Evolutionary conservation across 2,329 filamentous ascomycete genomes (phyloP).

Genomic region (Fusarium napiforme): DNA sequence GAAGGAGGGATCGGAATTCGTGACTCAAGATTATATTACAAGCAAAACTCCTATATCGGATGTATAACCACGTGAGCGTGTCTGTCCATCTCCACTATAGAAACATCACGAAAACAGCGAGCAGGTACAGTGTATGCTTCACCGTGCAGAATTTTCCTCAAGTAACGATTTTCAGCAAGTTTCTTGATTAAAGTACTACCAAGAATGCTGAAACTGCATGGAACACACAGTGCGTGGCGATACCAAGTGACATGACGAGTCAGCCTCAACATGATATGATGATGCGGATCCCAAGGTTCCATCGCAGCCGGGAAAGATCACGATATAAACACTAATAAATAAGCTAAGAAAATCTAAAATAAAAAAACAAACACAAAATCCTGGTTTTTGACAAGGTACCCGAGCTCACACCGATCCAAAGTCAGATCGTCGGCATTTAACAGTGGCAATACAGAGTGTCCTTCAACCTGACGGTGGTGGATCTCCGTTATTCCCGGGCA

Average conservation of each 20-base stretch:
- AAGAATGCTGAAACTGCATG: accelerated
- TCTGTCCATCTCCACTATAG: neutral
- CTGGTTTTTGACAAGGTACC: neutral
- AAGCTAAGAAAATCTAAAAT: neutral
- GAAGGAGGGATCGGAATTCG: no score
- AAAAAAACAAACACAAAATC: neutral
- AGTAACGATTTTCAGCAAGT: accelerated
- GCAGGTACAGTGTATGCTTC: neutral
- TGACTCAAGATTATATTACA: neutral
- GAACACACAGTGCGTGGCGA: neutral
- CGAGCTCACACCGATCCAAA: neutral
- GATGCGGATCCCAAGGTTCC: neutral
- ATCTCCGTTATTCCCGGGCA: neutral
- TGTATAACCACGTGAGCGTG: neutral
- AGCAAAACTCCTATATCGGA: neutral
- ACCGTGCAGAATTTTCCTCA: neutral
- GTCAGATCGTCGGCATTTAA: neutral
- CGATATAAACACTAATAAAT: neutral
- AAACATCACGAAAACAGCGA: neutral
- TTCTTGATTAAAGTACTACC: accelerated
- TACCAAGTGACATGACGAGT: neutral
- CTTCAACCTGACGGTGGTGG: neutral
- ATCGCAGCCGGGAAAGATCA: neutral
- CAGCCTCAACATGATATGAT: neutral
- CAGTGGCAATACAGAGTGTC: neutral